These are phyloP conservation scores for Pontederia paniculata DNA, from an alignment of 176 grass and related monocot species.

Conservation along the genomic window DNA sequence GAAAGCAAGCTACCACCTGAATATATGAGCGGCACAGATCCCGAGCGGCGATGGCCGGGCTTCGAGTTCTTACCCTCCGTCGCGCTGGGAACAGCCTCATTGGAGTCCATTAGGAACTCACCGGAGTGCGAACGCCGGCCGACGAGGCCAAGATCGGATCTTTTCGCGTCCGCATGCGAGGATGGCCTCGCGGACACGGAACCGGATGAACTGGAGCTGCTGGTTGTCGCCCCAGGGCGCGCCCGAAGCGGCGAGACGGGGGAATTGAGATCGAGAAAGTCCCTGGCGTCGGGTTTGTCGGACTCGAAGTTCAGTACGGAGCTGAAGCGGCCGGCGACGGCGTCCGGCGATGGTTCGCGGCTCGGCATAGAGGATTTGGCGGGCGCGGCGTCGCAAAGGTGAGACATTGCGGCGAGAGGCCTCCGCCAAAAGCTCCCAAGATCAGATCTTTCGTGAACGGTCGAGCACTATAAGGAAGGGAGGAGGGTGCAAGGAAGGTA, in stretches of 20 bases:
- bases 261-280: background rate
- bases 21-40: conserved; percentile 39
- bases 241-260: background rate
- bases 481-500: too few relatives aligned
- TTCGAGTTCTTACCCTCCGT: background rate
- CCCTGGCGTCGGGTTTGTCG: background rate
- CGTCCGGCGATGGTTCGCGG: too few relatives aligned
- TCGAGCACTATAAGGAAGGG: too few relatives aligned
- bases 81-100: conserved; percentile 24
- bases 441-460: too few relatives aligned
- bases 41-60: conserved; percentile 26
- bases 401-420: too few relatives aligned
- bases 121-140: conserved; percentile 25
- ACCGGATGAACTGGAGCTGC: background rate
- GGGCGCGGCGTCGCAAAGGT: too few relatives aligned
- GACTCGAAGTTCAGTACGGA: background rate
- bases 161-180: background rate
- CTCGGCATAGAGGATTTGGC: too few relatives aligned
- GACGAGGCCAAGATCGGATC: background rate
- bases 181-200: background rate
- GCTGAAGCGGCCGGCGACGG: background rate
- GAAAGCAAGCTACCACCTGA: conserved; percentile 23
- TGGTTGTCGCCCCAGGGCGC: background rate
- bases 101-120: conserved; percentile 20
- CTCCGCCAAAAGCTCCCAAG: too few relatives aligned